A percentile compares a stretch with the other conserved stretches of the same genome.
Evolutionary conservation across 495 filamentous ascomycete genomes (phyloP).

Genomic region (Penicillium riverlandense): DNA sequence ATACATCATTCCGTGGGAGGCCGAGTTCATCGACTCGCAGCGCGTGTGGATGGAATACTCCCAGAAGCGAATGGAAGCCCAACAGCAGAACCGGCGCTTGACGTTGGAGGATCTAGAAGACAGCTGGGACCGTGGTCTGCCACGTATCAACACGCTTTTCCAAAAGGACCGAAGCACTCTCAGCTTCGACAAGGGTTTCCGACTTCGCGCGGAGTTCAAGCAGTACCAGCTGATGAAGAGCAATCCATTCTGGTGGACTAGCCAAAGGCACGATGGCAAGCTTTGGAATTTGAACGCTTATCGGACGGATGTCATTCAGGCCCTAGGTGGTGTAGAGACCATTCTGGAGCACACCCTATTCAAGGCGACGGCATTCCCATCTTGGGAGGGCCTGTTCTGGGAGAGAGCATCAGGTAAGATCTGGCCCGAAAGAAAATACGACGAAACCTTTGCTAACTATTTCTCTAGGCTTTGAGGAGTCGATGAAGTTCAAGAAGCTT

Average conservation of each 20-base stretch:
- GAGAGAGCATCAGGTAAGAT: conserved; percentile 53
- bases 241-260: conserved; percentile 99
- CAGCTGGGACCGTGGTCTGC: conserved; percentile 97
- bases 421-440: no score
- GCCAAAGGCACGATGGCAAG: conserved; percentile 95
- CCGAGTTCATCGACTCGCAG: conserved; percentile 98
- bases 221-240: conserved; percentile 99
- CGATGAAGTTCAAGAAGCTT: conserved; percentile 99
- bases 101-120: conserved; percentile 97
- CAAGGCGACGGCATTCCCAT: conserved; percentile 97
- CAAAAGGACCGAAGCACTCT: conserved; percentile 98
- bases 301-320: conserved; percentile 97
- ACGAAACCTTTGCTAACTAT: no score
- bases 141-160: conserved; percentile 98
- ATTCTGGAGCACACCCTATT: conserved; percentile 98
- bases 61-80: conserved; percentile 93
- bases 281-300: conserved; percentile 99
- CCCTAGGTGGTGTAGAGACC: conserved; percentile 97
- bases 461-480: conserved; percentile 57
- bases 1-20: conserved; percentile 99
- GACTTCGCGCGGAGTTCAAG: conserved; percentile 94
- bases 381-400: conserved; percentile 99
- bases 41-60: conserved; percentile 99
- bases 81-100: conserved; percentile 92
- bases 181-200: conserved; percentile 98